Conservation (phyloP, 257 asterid species). For the Haberlea rhodopensis region DNA sequence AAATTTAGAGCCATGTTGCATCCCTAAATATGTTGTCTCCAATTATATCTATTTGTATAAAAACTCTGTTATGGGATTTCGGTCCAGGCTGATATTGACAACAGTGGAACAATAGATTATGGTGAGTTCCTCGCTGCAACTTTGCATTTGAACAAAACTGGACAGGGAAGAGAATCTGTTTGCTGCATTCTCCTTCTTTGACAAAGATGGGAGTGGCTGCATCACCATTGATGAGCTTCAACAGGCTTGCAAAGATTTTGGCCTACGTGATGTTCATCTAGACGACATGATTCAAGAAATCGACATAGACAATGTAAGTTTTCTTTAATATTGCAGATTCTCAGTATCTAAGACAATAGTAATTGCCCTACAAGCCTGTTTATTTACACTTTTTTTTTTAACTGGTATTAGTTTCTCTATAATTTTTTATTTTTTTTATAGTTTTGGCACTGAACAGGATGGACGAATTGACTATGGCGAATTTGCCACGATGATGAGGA, state of each 20-base stretch:
- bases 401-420: no score
- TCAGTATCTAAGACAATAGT: no score
- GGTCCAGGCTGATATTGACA: constrained; percentile 91
- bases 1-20: no score
- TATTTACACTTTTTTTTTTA: no score
- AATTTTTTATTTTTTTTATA: no score
- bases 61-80: no score
- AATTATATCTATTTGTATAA: no score
- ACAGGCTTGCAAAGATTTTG: constrained; percentile 84
- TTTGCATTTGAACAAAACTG: constrained; percentile 84
- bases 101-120: constrained; percentile 82
- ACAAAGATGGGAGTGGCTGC: constrained; percentile 96
- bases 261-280: constrained; percentile 61
- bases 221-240: constrained; percentile 92
- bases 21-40: no score
- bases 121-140: constrained; percentile 98
- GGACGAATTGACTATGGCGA: constrained; percentile 96
- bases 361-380: no score
- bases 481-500: constrained; percentile 97
- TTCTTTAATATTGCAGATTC: no score
- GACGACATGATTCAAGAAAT: constrained; percentile 80
- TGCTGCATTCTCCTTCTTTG: constrained; percentile 93
- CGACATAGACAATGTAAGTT: constrained; percentile 82
- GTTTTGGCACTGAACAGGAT: constrained; percentile 62
- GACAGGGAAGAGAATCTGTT: constrained; percentile 85